phyloP scores from a whole-genome alignment of 371 early-diverging fungal species.

The Zychaea mexicana region DNA sequence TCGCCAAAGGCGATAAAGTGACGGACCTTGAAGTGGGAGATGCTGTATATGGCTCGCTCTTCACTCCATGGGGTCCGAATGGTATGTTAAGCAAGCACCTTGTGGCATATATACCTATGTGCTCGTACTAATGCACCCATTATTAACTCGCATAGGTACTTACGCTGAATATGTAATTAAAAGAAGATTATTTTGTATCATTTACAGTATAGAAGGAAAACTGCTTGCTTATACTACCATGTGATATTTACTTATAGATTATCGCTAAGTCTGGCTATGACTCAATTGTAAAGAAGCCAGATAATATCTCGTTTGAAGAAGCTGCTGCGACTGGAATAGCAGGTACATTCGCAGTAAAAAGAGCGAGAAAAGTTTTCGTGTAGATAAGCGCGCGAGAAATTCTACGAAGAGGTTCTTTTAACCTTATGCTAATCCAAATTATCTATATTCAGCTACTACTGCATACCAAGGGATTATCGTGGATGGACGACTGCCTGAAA shows the following conservation, averaged over 20 bases:
- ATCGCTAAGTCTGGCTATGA: slow-evolving; percentile 16
- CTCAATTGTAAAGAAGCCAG: slow-evolving; percentile 50
- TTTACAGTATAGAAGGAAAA: too few species aligned
- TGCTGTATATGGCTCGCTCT: slow-evolving; percentile 50
- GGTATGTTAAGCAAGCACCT: not conserved
- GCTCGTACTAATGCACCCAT: not conserved
- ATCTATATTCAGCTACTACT: slow-evolving; percentile 20
- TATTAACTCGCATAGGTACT: slow-evolving; percentile 16
- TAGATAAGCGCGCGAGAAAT: too few species aligned
- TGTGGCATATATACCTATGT: too few species aligned
- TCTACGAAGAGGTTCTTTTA: not conserved
- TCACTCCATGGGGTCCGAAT: slow-evolving; percentile 14
- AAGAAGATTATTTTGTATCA: not conserved
- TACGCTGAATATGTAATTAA: slow-evolving; percentile 51
- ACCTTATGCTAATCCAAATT: not conserved
- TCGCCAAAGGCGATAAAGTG: slow-evolving; percentile 39
- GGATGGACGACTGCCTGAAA: slow-evolving; percentile 13
- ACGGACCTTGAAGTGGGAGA: slow-evolving; percentile 47
- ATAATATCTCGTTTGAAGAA: slow-evolving; percentile 45
- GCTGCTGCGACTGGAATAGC: slow-evolving; percentile 51
- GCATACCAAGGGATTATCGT: slow-evolving; percentile 42
- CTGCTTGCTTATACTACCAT: not conserved
- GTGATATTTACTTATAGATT: not conserved
- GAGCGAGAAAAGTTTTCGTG: too few species aligned
- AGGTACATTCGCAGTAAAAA: too few species aligned